Evolutionary conservation across 108 stramenopile genomes (phyloP), one percentile per base, ranked within the genome.

Genomic region (Nitzschia sp.): DNA sequence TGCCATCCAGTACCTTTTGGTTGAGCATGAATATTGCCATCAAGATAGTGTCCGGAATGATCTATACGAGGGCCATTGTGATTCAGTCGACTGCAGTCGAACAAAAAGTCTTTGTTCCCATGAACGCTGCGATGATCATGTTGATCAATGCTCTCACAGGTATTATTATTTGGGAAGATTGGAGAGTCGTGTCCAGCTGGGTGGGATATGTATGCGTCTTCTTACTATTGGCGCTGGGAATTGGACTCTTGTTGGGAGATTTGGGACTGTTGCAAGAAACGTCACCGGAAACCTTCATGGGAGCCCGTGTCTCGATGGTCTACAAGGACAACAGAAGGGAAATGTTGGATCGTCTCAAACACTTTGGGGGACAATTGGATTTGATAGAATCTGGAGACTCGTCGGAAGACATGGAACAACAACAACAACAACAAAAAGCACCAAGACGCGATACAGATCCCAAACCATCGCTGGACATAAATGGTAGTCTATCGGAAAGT

Each of bases 81-180:
- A 64, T 76, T 15, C 79, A 80, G 41, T 61, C 73, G 32, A 66
- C 62, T 21, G 38, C 71, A 17, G 75, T 80, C 8, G 50, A 75
- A 31, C 79, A 80, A 57, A 30, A 45, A 9, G 46, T 29, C 23
- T 80, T 76, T 57, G 59, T 76, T 38, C 79, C 79, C 1, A 17
- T 76, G 16, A 76, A 76, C 35, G 71, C 79, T 13, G 52, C 75
- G 16, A 63, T 30, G 4, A 66, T 76, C 15, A 67, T 76, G 31
- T n/a, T 72, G 11, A 45, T 76, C 9, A 80, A 80, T 68, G 75
- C 71, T 0, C 22, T 76, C 4, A 80, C 79, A 1, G 79, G 79
- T 1, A 45, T 80, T 21, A 53, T 80, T 13, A 57, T 80, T 29
- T 80, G 79, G 79, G 71, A 80, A 67, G 79, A 80, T 38, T 50